Evolutionary conservation across 2,329 filamentous ascomycete species (phyloP).

Genomic region (Calonectria pseudoturangicola): DNA sequence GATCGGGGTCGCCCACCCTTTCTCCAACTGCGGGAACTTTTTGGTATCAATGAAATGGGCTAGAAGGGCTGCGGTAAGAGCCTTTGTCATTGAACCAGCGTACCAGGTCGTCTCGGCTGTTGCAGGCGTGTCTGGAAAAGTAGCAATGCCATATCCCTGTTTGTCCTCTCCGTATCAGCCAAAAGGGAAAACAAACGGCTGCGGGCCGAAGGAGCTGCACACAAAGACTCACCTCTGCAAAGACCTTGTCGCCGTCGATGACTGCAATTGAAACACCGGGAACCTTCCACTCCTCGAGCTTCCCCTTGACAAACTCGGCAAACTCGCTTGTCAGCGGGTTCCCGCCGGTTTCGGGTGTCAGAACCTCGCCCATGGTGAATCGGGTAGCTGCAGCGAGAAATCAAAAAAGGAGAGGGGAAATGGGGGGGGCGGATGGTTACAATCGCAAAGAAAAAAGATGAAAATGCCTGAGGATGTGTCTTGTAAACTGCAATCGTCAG

Average conservation of each 20-base stretch:
- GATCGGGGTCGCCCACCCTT: slow-evolving; percentile 69
- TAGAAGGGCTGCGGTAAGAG: slow-evolving; percentile 70
- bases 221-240: slow-evolving; percentile 48
- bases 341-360: neutral
- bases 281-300: slow-evolving; percentile 53
- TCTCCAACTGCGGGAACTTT: slow-evolving; percentile 47
- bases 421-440: neutral
- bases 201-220: too few relatives aligned
- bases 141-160: slow-evolving; percentile 57
- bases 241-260: slow-evolving; percentile 52
- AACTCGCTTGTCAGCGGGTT: slow-evolving; percentile 35
- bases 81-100: slow-evolving; percentile 74
- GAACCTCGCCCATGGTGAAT: slow-evolving; percentile 8
- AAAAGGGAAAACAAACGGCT: neutral
- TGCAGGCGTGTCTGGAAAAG: slow-evolving; percentile 62
- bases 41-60: slow-evolving; percentile 70
- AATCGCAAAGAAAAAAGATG: too few relatives aligned
- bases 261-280: slow-evolving; percentile 55
- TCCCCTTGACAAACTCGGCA: slow-evolving; percentile 30
- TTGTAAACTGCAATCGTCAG: neutral
- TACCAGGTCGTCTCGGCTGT: slow-evolving; percentile 71
- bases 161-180: neutral
- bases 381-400: neutral
- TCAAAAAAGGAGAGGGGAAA: neutral
- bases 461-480: neutral